Conservation (phyloP, 2,329 filamentous ascomycete species). For the Colletotrichum eleusines region DNA sequence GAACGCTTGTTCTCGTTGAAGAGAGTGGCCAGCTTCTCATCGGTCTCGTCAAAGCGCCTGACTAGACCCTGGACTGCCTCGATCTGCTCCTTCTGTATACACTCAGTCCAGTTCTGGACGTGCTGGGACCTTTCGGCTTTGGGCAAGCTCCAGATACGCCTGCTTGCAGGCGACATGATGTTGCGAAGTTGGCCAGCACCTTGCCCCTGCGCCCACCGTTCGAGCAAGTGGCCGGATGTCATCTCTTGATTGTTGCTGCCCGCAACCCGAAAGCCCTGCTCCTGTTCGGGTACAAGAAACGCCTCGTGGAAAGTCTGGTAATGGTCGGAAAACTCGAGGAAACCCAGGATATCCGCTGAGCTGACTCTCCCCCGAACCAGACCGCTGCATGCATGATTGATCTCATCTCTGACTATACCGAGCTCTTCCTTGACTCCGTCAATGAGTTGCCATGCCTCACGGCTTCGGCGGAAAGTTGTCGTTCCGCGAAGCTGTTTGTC, state of each 20-base stretch:
- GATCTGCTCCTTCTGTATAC: conserved; percentile 64
- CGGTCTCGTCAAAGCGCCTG: conserved; percentile 56
- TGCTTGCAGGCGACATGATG: conserved; percentile 45
- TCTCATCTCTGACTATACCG: conserved; percentile 46
- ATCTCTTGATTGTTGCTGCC: conserved; percentile 61
- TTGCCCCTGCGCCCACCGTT: conserved; percentile 63
- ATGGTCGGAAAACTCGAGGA: conserved; percentile 64
- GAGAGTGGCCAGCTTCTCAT: conserved; percentile 57
- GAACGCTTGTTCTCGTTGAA: conserved; percentile 56
- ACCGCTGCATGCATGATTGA: conserved; percentile 44
- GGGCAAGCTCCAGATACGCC: conserved; percentile 65
- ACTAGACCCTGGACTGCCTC: conserved; percentile 54
- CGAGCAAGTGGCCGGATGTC: conserved; percentile 60
- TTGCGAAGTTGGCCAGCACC: conserved; percentile 58
- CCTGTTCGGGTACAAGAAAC: conserved; percentile 61
- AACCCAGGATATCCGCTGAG: conserved; percentile 52
- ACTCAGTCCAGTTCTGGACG: conserved; percentile 57
- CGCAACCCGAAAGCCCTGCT: conserved; percentile 60
- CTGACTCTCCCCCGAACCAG: conserved; percentile 35
- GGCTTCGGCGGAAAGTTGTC: conserved; percentile 48
- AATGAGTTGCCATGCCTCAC: conserved; percentile 57
- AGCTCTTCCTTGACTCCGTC: conserved; percentile 54
- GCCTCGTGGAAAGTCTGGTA: conserved; percentile 67
- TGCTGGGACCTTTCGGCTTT: not conserved
- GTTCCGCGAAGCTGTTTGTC: conserved; percentile 50